Base-by-base conservation (phyloP, 75 land plant species). In the Selaginella tamariscina region DNA sequence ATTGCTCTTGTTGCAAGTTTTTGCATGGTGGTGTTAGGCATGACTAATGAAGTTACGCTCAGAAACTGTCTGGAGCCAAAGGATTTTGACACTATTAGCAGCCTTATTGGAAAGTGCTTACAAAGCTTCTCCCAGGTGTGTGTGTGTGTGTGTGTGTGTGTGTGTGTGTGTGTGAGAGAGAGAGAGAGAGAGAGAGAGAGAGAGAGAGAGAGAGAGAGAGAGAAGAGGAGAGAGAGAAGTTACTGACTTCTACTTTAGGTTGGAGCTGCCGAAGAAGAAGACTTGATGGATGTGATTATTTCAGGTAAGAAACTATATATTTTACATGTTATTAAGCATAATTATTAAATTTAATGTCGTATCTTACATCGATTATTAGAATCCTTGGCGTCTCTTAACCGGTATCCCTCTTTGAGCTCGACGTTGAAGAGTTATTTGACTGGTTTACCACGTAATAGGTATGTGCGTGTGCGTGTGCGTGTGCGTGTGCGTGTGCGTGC, bases 1-100 rank as follows among this genome's bases (percentile, higher is more conserved):
- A 30, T 74, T 27, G 86, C 86, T 75, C 75, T 90, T 80, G 87
- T 79, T 33, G 74, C 91, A 67, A 78, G 87, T 66, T 77, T 87
- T 28, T 87, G 87, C 69, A 27, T 82, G 8, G 57, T 85, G 64
- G 69, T 87, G 26, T 75, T 90, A 59, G 88, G 79, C 66, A 70
- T 69, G 27, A 85, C 86, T 54, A 81, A 82, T 32, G 91, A 90
- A 69, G 72, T 74, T 29, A 70, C 75, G 66, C 80, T 90, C 49
- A 27, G 71, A 64, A 70, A 68, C 24, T 70, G 74, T 72, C 80
- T 79, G 0, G 64, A 74, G 27, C 54, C 33, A 22, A 60, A 9
- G 32, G 49, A 62, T 24, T 65, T 83, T 28, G 55, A 32, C 31
- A 62, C 32, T 31, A 68, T 88, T 28, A 79, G 76, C 26, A 49